Base-by-base conservation (phyloP, 1,284 basidiomycete genomes). In the Cryptococcus sp. region DNA sequence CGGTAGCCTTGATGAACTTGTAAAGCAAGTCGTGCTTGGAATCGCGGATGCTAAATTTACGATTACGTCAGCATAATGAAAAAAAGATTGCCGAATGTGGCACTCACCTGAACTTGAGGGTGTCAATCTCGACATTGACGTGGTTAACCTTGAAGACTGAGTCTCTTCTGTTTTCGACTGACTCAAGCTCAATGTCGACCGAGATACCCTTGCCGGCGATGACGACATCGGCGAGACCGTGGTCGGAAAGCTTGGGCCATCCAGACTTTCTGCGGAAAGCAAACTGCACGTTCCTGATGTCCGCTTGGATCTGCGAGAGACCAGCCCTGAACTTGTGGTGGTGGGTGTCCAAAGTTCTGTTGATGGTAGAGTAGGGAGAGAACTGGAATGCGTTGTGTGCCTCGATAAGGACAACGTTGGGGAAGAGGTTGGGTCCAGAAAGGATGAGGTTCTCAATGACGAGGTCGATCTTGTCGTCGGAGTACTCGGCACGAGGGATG, bases 391-490 rank as follows among this genome's bases (percentile, higher is more conserved):
- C 87, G 81, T 95, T 95, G 75, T 89, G 85, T 20, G 87, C 86
- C 65, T 95, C 89, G 63, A 96, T 66, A 48, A 85, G 83, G 65
- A 96, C 82, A 65, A 93, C 76, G 80, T 91, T 82, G 61, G 81
- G 80, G 70, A 80, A 66, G 26, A 76, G 67, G 77, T 82, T 81
- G 55, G 87, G 85, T 26, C 90, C 89, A 61, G 91, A 89, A 19
- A 97, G 83, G 4, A 91, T 88, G 34, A 97, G 83, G 78, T 97
- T 95, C 83, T 98, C 94, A 60, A 97, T 86, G 58, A 96, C 90
- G 51, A 95, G 82, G 67, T 94, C 92, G 62, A 93, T 77, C n/a
- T 83, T 76, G 51, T 89, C 86, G 74, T 93, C 90, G n/a, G 86
- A 87, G 80, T 93, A 94, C 78, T 96, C 93, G 76, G 92, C 86